Base-by-base conservation (phyloP, 1,139 yeast species). In the Taiozyma sp. region DNA sequence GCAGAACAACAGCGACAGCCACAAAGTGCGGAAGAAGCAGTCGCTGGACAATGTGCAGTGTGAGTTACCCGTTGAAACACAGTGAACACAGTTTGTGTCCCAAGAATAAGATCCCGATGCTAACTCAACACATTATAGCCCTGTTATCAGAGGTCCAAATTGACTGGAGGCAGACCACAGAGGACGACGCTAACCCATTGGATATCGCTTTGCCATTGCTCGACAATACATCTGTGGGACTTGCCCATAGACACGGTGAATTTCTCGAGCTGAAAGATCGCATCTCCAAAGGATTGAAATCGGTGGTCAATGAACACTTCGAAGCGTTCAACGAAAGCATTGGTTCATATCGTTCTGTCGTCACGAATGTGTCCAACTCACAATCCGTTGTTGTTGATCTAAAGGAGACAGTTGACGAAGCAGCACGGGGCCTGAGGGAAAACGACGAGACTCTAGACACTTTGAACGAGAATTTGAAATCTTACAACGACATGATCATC, bases 171-270 rank as follows among this genome's bases (percentile, higher is more conserved):
- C 63, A 66, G 40, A 66, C 75, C 7, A 67, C 73, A 44, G 65
- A 68, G 34, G 71, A 73, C 54, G 64, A 74, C 53, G 75, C 95
- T 48, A 89, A 88, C 64, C 96, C 97, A 1, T 74, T 91, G 43
- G 97, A 89, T 60, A 73, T 85, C 50, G 96, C 97, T 0, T 73
- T 91, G 45, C 81, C 93, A 0, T 72, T 91, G 53, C 72, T 89
- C 59, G 97, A 91, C 66, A 85, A 83, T 59, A 83, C 95, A 3
- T 87, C 96, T 1, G 95, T 90, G 34, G 98, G 98, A 0, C 70
- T 87, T 62, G 95, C 96, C 1, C 85, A 85, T 61, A 79, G 84
- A 55, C 74, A 76, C 51, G 72, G 74, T 0, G 87, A 84, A 48
- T 87, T 87, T 57, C 67, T 73, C 45, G 74, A 73, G 49, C 62